Conservation (phyloP, 768 basidiomycete genomes). For the Boletus subparvulus region DNA sequence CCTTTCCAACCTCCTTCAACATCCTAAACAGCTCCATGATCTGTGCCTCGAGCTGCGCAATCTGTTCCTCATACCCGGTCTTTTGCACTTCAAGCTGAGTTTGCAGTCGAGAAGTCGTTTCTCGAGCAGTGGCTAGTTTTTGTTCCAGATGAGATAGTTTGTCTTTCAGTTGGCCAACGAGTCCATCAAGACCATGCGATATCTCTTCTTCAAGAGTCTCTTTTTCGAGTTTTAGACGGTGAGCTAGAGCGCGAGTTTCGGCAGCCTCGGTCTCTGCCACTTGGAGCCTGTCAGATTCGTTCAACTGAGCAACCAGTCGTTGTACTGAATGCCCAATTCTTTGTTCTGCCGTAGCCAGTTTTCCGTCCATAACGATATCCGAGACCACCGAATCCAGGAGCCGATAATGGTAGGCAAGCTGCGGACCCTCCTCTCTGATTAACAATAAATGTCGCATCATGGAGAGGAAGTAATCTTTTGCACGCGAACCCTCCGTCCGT, state of each 20-base stretch:
- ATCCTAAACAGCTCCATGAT: conserved; percentile 93
- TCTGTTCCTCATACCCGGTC: conserved; percentile 77
- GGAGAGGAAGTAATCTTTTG: conserved; percentile 84
- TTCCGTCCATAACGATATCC: conserved; percentile 91
- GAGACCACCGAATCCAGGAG: conserved; percentile 87
- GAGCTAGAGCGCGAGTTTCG: conserved; percentile 60
- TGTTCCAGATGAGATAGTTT: conserved; percentile 71
- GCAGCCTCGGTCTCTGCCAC: conserved; percentile 75
- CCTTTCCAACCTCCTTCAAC: conserved; percentile 81
- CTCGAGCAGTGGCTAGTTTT: conserved; percentile 74
- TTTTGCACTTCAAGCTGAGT: conserved; percentile 78
- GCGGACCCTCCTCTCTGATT: conserved; percentile 83
- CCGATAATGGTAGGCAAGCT: conserved; percentile 85
- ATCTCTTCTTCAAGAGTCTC: conserved; percentile 81
- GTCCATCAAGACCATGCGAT: conserved; percentile 74
- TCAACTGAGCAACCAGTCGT: conserved; percentile 84
- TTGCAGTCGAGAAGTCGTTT: conserved; percentile 73
- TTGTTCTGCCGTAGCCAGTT: conserved; percentile 78
- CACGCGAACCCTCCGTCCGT: conserved; percentile 76
- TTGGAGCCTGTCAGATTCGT: conserved; percentile 83
- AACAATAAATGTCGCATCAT: conserved; percentile 92
- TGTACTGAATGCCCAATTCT: conserved; percentile 89
- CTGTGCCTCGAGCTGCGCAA: conserved; percentile 86
- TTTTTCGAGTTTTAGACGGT: conserved; percentile 76
- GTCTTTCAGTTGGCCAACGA: conserved; percentile 78